phyloP scores from a whole-genome alignment of 352 stramenopile species.

The Pythium pyrilobum region DNA sequence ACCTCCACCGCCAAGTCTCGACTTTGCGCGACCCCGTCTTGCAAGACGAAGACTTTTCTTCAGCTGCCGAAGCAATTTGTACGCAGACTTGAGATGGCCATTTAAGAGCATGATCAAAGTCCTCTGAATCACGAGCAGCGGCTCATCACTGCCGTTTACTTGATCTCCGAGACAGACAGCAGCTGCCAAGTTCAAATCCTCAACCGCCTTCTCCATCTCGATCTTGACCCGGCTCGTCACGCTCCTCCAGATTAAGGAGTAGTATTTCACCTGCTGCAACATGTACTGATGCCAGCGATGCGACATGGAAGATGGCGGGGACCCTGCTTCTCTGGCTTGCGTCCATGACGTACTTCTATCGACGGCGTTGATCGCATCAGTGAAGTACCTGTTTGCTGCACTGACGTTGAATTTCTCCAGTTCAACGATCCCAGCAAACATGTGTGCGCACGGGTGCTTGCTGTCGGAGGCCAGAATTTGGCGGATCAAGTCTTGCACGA shows the following conservation, averaged over 20 bases:
- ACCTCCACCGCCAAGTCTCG: neutral
- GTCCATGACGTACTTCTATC: constrained; percentile 1
- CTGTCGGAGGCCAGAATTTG: constrained; percentile 13
- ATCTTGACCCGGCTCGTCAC: constrained; percentile 36
- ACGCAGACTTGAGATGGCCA: constrained; percentile 40
- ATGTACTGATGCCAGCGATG: constrained; percentile 31
- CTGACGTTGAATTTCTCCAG: constrained; percentile 41
- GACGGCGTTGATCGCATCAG: constrained; percentile 30
- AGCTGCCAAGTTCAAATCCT: constrained; percentile 46
- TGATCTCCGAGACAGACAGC: constrained; percentile 24
- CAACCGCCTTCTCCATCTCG: constrained; percentile 43
- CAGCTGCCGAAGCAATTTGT: constrained; percentile 41
- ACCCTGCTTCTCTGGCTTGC: neutral
- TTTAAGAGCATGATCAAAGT: constrained; percentile 52
- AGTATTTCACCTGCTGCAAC: constrained; percentile 36
- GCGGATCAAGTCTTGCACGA: constrained; percentile 22
- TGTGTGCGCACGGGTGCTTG: constrained; percentile 33
- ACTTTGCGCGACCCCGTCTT: neutral
- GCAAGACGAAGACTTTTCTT: constrained; percentile 18
- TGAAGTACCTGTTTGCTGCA: constrained; percentile 33
- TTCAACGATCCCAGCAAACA: constrained; percentile 47
- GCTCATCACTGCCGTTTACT: constrained; percentile 12
- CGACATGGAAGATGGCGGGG: constrained; percentile 14
- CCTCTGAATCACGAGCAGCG: constrained; percentile 36
- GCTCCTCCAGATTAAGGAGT: constrained; percentile 48